A percentile compares a stretch with the other conserved stretches of the same genome.
Evolutionary conservation across 1,139 yeast species (phyloP).

Genomic region (Entelexis sorbosivorans): DNA sequence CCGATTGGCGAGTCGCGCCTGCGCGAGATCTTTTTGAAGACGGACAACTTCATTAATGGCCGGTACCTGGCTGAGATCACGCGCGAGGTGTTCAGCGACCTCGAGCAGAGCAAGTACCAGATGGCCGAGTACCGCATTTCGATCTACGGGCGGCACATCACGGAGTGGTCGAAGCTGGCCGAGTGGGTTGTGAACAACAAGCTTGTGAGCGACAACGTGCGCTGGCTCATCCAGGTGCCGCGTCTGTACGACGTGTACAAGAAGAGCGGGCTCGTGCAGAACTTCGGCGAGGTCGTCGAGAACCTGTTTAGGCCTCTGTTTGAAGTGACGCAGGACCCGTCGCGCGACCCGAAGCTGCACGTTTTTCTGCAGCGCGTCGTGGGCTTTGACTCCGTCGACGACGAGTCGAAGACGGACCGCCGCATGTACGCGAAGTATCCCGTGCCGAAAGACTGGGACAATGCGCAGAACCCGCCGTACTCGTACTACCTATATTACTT

Average conservation of each 20-base stretch:
- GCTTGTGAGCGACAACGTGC: slow-evolving; percentile 80
- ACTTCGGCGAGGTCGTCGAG: slow-evolving; percentile 63
- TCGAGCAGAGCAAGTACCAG: slow-evolving; percentile 90
- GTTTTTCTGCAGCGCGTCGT: slow-evolving; percentile 84
- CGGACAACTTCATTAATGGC: slow-evolving; percentile 87
- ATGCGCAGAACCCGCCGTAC: slow-evolving; percentile 83
- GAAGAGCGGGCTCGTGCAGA: slow-evolving; percentile 55
- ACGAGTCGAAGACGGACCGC: slow-evolving; percentile 85
- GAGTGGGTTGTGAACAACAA: slow-evolving; percentile 92
- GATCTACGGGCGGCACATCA: slow-evolving; percentile 74
- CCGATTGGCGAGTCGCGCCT: slow-evolving; percentile 97
- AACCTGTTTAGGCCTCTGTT: slow-evolving; percentile 84
- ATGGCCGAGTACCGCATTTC: slow-evolving; percentile 95
- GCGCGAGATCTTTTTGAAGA: slow-evolving; percentile 88
- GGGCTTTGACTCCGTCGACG: slow-evolving; percentile 97
- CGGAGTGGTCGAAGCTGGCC: slow-evolving; percentile 94
- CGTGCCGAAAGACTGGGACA: slow-evolving; percentile 69
- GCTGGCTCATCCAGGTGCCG: slow-evolving; percentile 96
- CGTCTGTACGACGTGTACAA: slow-evolving; percentile 84
- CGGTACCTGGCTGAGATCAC: slow-evolving; percentile 86
- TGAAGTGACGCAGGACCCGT: slow-evolving; percentile 79
- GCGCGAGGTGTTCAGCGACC: slow-evolving; percentile 78
- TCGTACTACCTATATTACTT: slow-evolving; percentile 85
- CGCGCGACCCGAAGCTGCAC: slow-evolving; percentile 76
- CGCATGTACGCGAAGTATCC: slow-evolving; percentile 74